Evolutionary conservation across 2,329 filamentous ascomycete species (phyloP).

Genomic region (Microcera coccophila): DNA sequence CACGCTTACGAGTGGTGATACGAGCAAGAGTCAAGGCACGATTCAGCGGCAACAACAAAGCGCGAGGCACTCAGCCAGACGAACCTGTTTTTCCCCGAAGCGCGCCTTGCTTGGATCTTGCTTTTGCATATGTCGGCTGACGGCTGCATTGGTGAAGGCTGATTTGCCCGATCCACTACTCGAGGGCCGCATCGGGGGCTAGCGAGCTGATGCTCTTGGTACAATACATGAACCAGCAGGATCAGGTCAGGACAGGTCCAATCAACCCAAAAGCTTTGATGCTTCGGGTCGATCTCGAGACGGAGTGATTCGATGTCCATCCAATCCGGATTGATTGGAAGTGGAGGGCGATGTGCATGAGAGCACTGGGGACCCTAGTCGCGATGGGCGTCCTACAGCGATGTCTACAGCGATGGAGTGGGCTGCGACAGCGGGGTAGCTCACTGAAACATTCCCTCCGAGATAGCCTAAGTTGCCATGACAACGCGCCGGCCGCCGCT

Average conservation of each 20-base stretch:
- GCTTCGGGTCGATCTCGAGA: conserved; percentile 2
- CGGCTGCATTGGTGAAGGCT: background rate
- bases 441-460: background rate
- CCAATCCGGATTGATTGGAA: too few species aligned
- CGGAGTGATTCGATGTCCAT: background rate
- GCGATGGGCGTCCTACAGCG: background rate
- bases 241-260: conserved; percentile 8
- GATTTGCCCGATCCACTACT: background rate
- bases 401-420: background rate
- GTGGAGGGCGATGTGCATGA: background rate
- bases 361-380: background rate
- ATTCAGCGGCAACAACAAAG: too few species aligned
- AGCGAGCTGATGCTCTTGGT: background rate
- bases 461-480: conserved; percentile 19
- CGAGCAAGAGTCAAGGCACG: too few species aligned
- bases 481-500: conserved; percentile 11
- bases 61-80: too few species aligned
- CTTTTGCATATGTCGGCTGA: background rate
- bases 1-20: background rate
- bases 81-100: background rate
- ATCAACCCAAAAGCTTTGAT: conserved; percentile 7
- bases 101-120: background rate
- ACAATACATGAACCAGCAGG: conserved; percentile 2
- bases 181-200: too few species aligned
- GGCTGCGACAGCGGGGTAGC: conserved; percentile 25